Evolutionary conservation across 345 rosid genomes (phyloP), one percentile per base, ranked within the genome.

Genomic region (Toxicodendron radicans): DNA sequence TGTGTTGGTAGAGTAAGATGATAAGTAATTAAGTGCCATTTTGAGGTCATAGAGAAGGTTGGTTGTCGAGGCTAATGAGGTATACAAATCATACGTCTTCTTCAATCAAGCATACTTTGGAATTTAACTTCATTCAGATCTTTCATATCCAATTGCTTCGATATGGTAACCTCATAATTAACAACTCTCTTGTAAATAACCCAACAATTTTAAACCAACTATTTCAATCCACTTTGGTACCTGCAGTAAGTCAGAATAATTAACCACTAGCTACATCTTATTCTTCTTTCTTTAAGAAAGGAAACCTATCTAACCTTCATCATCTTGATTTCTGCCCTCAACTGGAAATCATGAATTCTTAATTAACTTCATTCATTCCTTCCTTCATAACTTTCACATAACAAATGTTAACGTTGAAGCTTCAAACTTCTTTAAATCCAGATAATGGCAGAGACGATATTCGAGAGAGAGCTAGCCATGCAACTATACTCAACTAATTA

Each of bases 31-130:
- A n/a, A 63, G 33, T 57, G 45, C 20, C 46, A 71, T 48, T 43
- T 72, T n/a, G 16, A 38, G 43, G 9, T 38, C 43, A 23, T 54
- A n/a, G 20, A 58, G n/a, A 66, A 56, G 14, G 24, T 57, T 43
- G 17, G 72, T 38, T 64, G 77, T 74, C 64, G 51, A 66, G 63
- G 49, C 77, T 66, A 23, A 73, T 23, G 30, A 24, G 71, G 76
- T 14, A 63, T 41, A 33, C 48, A 17, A 18, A 20, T 16, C 27
- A 51, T 16, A 54, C 60, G 56, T 64, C 76, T n/a, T 52, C 21
- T 27, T 60, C 48, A 27, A 13, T 7, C n/a, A 53, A 52, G 23
- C 35, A 45, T 32, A 45, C n/a, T 41, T 41, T 23, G 0, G 68
- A 3, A 27, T 21, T 5, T 24, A 48, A 69, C 7, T 20, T 53